phyloP scores from a whole-genome alignment of 768 basidiomycete genomes.

The Amanita inopinata region DNA sequence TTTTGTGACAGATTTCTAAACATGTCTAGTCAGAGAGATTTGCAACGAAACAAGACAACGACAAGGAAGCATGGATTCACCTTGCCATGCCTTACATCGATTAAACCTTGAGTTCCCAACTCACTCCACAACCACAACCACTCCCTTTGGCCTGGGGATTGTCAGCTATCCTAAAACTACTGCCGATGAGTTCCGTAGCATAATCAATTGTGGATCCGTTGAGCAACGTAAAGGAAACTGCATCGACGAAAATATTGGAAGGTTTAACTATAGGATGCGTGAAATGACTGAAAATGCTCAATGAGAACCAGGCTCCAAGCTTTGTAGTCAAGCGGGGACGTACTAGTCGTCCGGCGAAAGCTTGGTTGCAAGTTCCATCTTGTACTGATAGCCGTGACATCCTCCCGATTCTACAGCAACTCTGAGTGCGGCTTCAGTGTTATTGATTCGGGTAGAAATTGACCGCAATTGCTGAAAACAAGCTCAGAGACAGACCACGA shows the following conservation, averaged over 20 bases:
- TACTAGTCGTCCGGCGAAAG: slow-evolving; percentile 78
- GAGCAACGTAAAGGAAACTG: slow-evolving; percentile 72
- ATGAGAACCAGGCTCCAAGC: slow-evolving; percentile 6
- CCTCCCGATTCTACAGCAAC: slow-evolving; percentile 89
- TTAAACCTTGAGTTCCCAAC: slow-evolving; percentile 79
- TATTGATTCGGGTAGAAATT: slow-evolving; percentile 58
- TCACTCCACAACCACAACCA: slow-evolving; percentile 93
- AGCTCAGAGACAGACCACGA: slow-evolving; percentile 7
- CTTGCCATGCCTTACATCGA: no score
- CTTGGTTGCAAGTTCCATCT: slow-evolving; percentile 66
- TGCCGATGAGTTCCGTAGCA: slow-evolving; percentile 91
- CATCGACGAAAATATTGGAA: slow-evolving; percentile 76
- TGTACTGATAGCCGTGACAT: slow-evolving; percentile 97
- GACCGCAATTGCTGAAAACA: slow-evolving; percentile 60
- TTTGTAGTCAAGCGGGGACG: slow-evolving; percentile 20
- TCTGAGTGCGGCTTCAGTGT: slow-evolving; percentile 59
- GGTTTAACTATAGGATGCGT: slow-evolving; percentile 61
- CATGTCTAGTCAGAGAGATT: no score
- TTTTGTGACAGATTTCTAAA: no score
- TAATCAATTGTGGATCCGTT: slow-evolving; percentile 88
- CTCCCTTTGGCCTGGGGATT: slow-evolving; percentile 89
- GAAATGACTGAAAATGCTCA: slow-evolving; percentile 47
- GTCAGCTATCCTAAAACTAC: slow-evolving; percentile 70
- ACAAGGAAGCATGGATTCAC: no score
- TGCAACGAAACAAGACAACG: no score